These are phyloP conservation scores for Geosmithia flava DNA, from an alignment of 2,329 filamentous ascomycete genomes.

Conservation along the genomic window DNA sequence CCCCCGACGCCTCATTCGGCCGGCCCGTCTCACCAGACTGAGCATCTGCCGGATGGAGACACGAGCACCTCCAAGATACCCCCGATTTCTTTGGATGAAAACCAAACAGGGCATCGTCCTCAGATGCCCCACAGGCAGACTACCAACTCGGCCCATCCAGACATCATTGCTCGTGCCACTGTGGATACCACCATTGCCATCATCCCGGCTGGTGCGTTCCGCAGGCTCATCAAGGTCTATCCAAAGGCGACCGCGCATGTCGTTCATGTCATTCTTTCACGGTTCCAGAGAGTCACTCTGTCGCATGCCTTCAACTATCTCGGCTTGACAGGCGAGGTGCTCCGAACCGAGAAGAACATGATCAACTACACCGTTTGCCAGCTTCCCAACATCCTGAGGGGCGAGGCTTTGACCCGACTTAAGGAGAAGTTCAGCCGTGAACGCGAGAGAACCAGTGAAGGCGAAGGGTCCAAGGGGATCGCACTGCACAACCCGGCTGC, in stretches of 20 bases:
- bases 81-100: conserved; percentile 57
- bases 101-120: conserved; percentile 17
- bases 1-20: conserved; percentile 26
- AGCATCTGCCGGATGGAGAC: not conserved
- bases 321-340: conserved; percentile 78
- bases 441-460: conserved; percentile 65
- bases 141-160: conserved; percentile 78
- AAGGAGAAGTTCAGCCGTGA: conserved; percentile 91
- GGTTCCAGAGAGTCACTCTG: conserved; percentile 87
- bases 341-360: conserved; percentile 89
- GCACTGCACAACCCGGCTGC: conserved; percentile 73
- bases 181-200: conserved; percentile 97
- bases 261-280: conserved; percentile 90
- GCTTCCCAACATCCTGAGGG: conserved; percentile 79
- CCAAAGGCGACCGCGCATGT: conserved; percentile 96
- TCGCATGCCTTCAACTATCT: conserved; percentile 92
- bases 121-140: conserved; percentile 26
- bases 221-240: conserved; percentile 83
- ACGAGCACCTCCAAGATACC: conserved; percentile 46
- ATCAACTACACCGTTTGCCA: conserved; percentile 86
- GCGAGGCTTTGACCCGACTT: conserved; percentile 66
- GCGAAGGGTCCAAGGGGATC: conserved; percentile 79
- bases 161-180: conserved; percentile 91
- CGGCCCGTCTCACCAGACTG: conserved; percentile 4
- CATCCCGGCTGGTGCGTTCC: conserved; percentile 92